These are phyloP conservation scores for Leishmania tarentolae DNA, from an alignment of 208 protist species.

Conservation along the genomic window DNA sequence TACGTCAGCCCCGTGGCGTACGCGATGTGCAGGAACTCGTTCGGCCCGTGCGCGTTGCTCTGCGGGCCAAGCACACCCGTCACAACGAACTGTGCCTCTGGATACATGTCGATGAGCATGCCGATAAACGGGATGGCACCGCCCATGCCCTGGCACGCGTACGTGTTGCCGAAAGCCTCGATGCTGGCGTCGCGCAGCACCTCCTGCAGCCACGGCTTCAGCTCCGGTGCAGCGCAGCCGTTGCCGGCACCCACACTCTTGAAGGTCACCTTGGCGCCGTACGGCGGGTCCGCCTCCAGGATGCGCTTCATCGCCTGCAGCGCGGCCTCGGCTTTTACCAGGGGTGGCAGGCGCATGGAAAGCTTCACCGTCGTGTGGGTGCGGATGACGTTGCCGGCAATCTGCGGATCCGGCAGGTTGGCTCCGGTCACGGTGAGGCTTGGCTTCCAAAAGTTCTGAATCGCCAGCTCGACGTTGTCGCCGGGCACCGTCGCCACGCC, in stretches of 20 bases:
- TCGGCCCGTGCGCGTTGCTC: constrained; percentile 94
- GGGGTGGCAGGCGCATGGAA: constrained; percentile 93
- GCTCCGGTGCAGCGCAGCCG: constrained; percentile 86
- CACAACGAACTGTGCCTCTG: constrained; percentile 94
- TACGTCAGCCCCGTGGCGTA: constrained; percentile 90
- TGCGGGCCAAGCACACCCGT: constrained; percentile 92
- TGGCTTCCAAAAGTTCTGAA: constrained; percentile 94
- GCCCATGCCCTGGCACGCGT: constrained; percentile 80
- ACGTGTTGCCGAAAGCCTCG: constrained; percentile 76
- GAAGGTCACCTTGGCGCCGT: constrained; percentile 91
- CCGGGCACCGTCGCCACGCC: constrained; percentile 43
- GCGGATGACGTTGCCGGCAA: constrained; percentile 95
- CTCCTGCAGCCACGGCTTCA: constrained; percentile 77
- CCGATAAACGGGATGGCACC: constrained; percentile 95
- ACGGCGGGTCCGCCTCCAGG: constrained; percentile 90
- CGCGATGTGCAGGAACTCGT: constrained; percentile 94
- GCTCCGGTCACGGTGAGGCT: constrained; percentile 89
- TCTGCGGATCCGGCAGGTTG: constrained; percentile 80
- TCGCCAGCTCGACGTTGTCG: constrained; percentile 77
- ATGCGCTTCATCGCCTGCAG: constrained; percentile 61
- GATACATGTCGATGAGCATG: constrained; percentile 89
- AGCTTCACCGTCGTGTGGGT: constrained; percentile 90
- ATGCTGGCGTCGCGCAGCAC: constrained; percentile 79
- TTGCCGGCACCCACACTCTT: constrained; percentile 44
- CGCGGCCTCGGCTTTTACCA: constrained; percentile 53